Percentiles rank a stretch among this genome's conserved stretches.
phyloP scores from a whole-genome alignment of 2,329 filamentous ascomycete species.

The Penicillium sp. region DNA sequence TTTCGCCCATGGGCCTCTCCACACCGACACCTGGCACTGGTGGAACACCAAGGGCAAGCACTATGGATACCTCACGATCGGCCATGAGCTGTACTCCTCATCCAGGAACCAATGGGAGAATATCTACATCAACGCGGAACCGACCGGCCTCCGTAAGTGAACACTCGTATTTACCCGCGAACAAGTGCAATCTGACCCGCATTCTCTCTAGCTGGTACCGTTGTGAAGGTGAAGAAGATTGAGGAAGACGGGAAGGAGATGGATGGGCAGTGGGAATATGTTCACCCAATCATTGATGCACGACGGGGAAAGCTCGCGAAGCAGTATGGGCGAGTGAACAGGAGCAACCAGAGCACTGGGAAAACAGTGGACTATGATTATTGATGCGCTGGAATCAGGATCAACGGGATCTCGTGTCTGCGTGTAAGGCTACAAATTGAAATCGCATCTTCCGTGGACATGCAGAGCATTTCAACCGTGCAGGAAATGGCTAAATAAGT shows the following conservation, averaged over 20 bases:
- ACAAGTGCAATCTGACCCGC: not conserved
- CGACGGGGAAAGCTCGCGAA: conserved; percentile 1
- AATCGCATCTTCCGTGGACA: too few species aligned
- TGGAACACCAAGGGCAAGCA: conserved; percentile 40
- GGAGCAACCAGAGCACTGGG: not conserved
- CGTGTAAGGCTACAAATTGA: too few species aligned
- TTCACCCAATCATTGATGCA: conserved; percentile 1
- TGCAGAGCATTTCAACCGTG: too few species aligned
- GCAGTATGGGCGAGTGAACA: conserved; percentile 1
- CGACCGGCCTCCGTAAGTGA: conserved; percentile 31
- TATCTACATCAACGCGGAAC: conserved; percentile 43
- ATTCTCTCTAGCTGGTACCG: not conserved
- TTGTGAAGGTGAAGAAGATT: conserved; percentile 4
- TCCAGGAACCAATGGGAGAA: conserved; percentile 43
- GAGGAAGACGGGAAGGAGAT: conserved; percentile 2
- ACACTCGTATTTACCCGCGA: not conserved
- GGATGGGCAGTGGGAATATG: not conserved
- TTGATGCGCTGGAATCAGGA: not conserved
- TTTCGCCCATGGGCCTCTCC: conserved; percentile 43
- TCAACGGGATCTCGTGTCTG: too few species aligned
- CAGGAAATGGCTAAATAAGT: too few species aligned
- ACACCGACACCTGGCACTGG: conserved; percentile 46
- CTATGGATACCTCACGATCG: conserved; percentile 44
- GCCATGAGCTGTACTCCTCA: conserved; percentile 46
- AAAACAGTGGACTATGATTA: not conserved